Evolutionary conservation across 1,284 basidiomycete species (phyloP).

Genomic region (Puccinia novopanici): DNA sequence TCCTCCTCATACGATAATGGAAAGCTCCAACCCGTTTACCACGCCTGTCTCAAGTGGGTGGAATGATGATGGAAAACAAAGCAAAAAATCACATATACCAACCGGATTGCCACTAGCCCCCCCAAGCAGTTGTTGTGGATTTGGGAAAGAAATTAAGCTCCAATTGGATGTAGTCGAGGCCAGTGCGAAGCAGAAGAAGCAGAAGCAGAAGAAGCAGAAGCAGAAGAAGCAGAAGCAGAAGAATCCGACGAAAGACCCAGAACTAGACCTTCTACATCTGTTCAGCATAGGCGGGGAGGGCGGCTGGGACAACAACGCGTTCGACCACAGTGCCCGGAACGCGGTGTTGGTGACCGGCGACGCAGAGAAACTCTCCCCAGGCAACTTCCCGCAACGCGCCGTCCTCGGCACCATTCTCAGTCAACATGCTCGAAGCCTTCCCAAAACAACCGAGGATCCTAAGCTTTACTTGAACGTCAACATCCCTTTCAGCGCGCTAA

Average conservation of each 20-base stretch:
- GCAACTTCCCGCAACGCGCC: slow-evolving; percentile 30
- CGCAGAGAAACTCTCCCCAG: neutral
- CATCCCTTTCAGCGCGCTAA: slow-evolving; percentile 35
- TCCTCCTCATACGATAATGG: too few relatives aligned
- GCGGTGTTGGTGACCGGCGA: slow-evolving; percentile 16
- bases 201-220: neutral
- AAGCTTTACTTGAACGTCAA: slow-evolving; percentile 44
- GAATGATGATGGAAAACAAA: too few relatives aligned
- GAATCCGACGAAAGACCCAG: neutral
- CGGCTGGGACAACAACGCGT: too few relatives aligned
- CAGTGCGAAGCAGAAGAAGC: too few relatives aligned
- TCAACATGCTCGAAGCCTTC: slow-evolving; percentile 16
- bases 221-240: neutral
- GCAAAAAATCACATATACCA: too few relatives aligned
- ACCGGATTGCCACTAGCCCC: too few relatives aligned
- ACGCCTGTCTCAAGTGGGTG: too few relatives aligned
- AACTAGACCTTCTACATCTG: neutral
- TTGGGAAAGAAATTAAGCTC: too few relatives aligned
- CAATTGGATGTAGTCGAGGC: too few relatives aligned
- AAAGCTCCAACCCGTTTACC: too few relatives aligned
- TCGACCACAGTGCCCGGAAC: slow-evolving; percentile 13
- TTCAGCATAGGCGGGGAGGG: neutral
- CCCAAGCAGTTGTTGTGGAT: too few relatives aligned
- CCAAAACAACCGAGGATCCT: neutral
- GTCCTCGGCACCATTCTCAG: slow-evolving; percentile 27